Conservation (phyloP, 257 asterid species). For the Capsicum pubescens region DNA sequence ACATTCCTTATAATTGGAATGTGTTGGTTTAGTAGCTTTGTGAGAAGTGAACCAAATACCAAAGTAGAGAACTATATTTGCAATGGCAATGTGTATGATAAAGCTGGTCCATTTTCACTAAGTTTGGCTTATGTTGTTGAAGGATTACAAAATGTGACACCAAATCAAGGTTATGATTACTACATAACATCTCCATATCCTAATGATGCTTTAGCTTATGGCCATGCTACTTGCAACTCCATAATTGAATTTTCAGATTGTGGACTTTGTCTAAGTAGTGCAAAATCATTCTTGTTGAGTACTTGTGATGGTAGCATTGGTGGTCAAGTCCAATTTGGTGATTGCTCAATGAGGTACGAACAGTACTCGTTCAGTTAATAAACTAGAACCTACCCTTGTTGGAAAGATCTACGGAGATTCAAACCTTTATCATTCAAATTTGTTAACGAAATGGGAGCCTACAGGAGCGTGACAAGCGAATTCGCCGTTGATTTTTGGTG, state of each 20-base stretch:
- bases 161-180: neutral
- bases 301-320: neutral
- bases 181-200: constrained; percentile 11
- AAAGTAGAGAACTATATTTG: neutral
- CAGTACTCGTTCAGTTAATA: too few relatives aligned
- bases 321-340: too few relatives aligned
- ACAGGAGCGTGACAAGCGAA: neutral
- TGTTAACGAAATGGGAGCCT: neutral
- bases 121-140: constrained; percentile 7
- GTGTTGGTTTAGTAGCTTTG: neutral
- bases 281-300: neutral
- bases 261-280: neutral
- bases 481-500: neutral
- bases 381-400: neutral
- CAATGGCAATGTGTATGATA: neutral
- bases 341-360: too few relatives aligned
- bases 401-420: neutral
- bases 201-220: constrained; percentile 23
- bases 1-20: neutral
- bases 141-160: neutral
- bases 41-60: neutral
- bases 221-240: neutral
- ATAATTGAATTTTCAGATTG: neutral
- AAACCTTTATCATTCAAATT: neutral
- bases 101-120: neutral